A percentile compares a stretch with the other conserved stretches of the same genome.
Conservation (phyloP, 345 rosid species). For the Lepidium aucheri region DNA sequence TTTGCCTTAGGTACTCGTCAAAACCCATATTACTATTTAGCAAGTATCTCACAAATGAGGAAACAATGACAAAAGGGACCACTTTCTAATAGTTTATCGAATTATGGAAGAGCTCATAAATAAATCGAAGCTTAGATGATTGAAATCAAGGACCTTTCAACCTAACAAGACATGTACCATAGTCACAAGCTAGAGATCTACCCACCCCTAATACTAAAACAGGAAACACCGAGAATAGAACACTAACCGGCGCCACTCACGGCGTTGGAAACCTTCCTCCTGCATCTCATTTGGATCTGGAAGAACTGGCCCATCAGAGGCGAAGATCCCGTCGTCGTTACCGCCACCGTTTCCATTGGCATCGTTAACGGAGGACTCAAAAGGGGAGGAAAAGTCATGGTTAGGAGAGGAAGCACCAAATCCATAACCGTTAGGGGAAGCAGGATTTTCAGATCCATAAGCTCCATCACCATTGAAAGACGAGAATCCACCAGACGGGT, state of each 20-base stretch:
- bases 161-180: background rate
- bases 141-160: background rate
- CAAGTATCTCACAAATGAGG: background rate
- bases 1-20: background rate
- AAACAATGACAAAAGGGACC: background rate
- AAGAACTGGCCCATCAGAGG: conserved; percentile 42
- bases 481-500: conserved; percentile 14
- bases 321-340: conserved; percentile 28
- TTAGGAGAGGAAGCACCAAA: conserved; percentile 31
- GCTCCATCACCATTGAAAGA: conserved; percentile 17
- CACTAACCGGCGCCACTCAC: conserved; percentile 82
- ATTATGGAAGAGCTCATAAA: background rate
- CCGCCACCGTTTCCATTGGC: conserved; percentile 24
- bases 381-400: conserved; percentile 39
- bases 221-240: background rate
- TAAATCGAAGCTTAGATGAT: background rate
- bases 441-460: conserved; percentile 21
- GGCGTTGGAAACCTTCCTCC: conserved; percentile 59
- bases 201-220: background rate
- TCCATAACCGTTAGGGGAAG: conserved; percentile 41
- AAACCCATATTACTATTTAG: background rate
- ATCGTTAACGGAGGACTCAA: conserved; percentile 25
- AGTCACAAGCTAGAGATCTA: conserved; percentile 10
- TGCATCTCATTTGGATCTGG: conserved; percentile 60
- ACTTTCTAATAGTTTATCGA: background rate